These are phyloP conservation scores for Acidomyces sp. DNA, from an alignment of 495 filamentous ascomycete species.

Conservation along the genomic window DNA sequence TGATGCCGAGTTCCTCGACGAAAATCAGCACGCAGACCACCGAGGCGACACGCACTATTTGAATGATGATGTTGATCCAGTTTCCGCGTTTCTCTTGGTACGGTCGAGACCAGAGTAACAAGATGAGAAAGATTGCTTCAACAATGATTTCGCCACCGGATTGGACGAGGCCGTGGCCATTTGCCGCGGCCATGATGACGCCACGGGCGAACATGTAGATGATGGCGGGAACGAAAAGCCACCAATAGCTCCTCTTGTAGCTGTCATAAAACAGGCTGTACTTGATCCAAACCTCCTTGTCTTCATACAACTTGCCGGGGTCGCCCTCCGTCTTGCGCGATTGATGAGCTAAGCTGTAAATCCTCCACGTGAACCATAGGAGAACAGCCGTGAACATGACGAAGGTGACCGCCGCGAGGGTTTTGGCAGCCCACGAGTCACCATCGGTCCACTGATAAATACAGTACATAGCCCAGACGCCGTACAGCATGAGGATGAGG, in stretches of 20 bases:
- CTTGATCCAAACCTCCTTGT: constrained; percentile 84
- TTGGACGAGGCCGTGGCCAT: constrained; percentile 77
- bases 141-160: constrained; percentile 65
- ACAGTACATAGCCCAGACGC: constrained; percentile 91
- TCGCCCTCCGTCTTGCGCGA: constrained; percentile 69
- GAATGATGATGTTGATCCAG: constrained; percentile 87
- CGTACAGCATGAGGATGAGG: constrained; percentile 84
- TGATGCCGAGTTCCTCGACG: constrained; percentile 81
- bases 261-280: constrained; percentile 96
- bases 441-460: constrained; percentile 87
- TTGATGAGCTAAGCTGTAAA: constrained; percentile 59
- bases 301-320: constrained; percentile 58
- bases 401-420: constrained; percentile 72
- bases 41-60: constrained; percentile 85
- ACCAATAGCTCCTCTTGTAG: constrained; percentile 89
- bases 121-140: constrained; percentile 53
- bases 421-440: constrained; percentile 90
- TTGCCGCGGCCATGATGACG: constrained; percentile 69
- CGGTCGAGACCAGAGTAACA: constrained; percentile 74
- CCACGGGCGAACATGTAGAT: constrained; percentile 88
- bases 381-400: constrained; percentile 66
- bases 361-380: constrained; percentile 66
- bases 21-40: constrained; percentile 84
- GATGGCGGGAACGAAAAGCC: constrained; percentile 85
- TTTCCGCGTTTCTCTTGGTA: constrained; percentile 76